Conservation (phyloP, 2,329 filamentous ascomycete genomes). For the Magnaporthiopsis incrustans region DNA sequence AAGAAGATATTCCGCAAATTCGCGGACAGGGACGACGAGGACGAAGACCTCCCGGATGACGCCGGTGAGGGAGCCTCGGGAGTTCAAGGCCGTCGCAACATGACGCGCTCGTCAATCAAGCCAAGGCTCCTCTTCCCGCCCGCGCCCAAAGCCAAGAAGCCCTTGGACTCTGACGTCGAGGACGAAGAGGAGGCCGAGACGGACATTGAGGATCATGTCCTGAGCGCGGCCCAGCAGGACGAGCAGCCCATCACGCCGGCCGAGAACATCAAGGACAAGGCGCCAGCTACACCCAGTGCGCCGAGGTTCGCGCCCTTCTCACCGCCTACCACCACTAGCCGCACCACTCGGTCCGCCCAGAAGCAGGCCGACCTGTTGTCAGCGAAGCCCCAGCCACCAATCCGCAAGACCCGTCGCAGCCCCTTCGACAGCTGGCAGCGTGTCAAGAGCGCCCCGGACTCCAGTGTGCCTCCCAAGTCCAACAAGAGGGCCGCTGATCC, state of each 20-base stretch:
- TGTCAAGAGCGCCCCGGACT: conserved; percentile 43
- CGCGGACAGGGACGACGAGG: conserved; percentile 21
- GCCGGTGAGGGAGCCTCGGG: neutral
- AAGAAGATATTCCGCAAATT: conserved; percentile 72
- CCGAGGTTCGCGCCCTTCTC: conserved; percentile 50
- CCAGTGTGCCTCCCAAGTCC: neutral
- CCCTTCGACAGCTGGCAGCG: conserved; percentile 64
- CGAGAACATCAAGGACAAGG: conserved; percentile 24
- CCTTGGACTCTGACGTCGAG: conserved; percentile 26
- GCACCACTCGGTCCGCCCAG: conserved; percentile 48
- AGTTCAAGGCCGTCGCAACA: conserved; percentile 16
- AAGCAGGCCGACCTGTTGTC: conserved; percentile 38
- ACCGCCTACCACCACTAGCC: conserved; percentile 49
- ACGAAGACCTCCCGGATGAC: conserved; percentile 17
- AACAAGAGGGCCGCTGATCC: conserved; percentile 4
- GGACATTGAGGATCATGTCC: conserved; percentile 45
- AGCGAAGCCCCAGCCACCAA: conserved; percentile 27
- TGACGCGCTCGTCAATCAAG: conserved; percentile 63
- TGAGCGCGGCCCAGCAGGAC: conserved; percentile 13
- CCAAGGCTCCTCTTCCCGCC: conserved; percentile 63
- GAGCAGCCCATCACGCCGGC: conserved; percentile 27
- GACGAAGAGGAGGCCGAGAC: conserved; percentile 54
- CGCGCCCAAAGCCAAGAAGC: conserved; percentile 32
- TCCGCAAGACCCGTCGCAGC: conserved; percentile 30
- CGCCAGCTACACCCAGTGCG: conserved; percentile 43